Percentiles rank a stretch among this genome's conserved stretches.
Evolutionary conservation across 495 filamentous ascomycete genomes (phyloP).

Genomic region (Penicillium flavigenum): DNA sequence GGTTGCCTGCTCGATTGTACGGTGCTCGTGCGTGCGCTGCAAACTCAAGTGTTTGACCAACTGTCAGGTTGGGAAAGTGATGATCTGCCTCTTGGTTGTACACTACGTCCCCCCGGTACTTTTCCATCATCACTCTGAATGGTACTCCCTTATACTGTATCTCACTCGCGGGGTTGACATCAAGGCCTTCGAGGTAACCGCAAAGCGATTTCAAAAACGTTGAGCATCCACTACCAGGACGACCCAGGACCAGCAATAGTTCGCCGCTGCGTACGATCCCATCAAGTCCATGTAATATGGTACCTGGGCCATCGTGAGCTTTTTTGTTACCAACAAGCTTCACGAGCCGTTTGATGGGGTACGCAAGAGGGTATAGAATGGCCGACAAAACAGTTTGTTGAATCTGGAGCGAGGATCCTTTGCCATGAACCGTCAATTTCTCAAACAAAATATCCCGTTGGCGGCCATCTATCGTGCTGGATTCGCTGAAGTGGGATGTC

Average conservation of each 20-base stretch:
- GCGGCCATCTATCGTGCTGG: background rate
- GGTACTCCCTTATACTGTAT: slow-evolving; percentile 56
- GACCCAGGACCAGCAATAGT: slow-evolving; percentile 42
- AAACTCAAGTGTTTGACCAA: slow-evolving; percentile 66
- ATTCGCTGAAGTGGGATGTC: background rate
- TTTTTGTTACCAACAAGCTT: background rate
- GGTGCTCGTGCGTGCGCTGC: slow-evolving; percentile 56
- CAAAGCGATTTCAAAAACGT: slow-evolving; percentile 44
- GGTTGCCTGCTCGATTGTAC: slow-evolving; percentile 41
- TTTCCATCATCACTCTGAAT: slow-evolving; percentile 52
- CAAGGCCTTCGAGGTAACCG: slow-evolving; percentile 40
- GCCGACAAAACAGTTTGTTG: background rate
- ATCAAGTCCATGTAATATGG: slow-evolving; percentile 26
- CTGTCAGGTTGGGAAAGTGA: slow-evolving; percentile 65
- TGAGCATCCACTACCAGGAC: slow-evolving; percentile 48
- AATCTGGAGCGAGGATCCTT: background rate
- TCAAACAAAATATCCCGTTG: background rate
- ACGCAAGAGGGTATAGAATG: background rate
- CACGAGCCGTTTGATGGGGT: background rate
- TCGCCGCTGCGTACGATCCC: slow-evolving; percentile 42
- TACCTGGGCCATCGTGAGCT: background rate
- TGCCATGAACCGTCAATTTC: background rate
- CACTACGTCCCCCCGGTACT: slow-evolving; percentile 61
- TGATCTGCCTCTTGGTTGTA: slow-evolving; percentile 65
- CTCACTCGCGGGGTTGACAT: slow-evolving; percentile 40